These are phyloP conservation scores for Diaporthe sp. DNA, from an alignment of 2,329 filamentous ascomycete genomes.

Conservation along the genomic window DNA sequence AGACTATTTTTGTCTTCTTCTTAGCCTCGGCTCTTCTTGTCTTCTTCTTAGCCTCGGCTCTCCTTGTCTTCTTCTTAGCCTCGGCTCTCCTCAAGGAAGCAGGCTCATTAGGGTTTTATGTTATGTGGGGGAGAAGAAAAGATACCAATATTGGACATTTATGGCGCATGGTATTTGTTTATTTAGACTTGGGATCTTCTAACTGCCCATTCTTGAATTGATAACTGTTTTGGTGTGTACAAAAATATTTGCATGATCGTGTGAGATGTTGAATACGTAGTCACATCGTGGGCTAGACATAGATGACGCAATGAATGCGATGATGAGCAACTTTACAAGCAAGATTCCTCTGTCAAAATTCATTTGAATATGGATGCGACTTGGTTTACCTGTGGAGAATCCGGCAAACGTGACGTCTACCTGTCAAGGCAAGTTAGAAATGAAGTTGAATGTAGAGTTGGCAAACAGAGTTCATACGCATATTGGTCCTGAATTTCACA, in stretches of 20 bases:
- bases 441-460: background rate
- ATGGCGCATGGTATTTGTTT: background rate
- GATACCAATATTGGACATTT: slow-evolving; percentile 27
- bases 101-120: slow-evolving; percentile 19
- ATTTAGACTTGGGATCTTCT: background rate
- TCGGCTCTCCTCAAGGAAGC: background rate
- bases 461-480: background rate
- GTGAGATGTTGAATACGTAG: background rate
- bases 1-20: background rate
- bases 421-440: background rate
- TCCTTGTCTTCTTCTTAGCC: background rate
- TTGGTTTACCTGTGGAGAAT: background rate
- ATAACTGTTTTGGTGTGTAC: background rate
- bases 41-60: background rate
- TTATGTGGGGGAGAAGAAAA: background rate
- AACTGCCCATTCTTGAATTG: background rate
- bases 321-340: background rate
- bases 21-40: too few species aligned
- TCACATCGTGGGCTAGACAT: background rate
- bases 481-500: slow-evolving; percentile 2
- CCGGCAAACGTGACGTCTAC: background rate
- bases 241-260: background rate
- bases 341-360: too few species aligned
- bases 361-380: background rate
- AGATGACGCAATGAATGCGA: background rate